Percentiles rank a stretch among this genome's conserved stretches.
Evolutionary conservation across 768 basidiomycete species (phyloP).

Genomic region (Tylopilus sp.): DNA sequence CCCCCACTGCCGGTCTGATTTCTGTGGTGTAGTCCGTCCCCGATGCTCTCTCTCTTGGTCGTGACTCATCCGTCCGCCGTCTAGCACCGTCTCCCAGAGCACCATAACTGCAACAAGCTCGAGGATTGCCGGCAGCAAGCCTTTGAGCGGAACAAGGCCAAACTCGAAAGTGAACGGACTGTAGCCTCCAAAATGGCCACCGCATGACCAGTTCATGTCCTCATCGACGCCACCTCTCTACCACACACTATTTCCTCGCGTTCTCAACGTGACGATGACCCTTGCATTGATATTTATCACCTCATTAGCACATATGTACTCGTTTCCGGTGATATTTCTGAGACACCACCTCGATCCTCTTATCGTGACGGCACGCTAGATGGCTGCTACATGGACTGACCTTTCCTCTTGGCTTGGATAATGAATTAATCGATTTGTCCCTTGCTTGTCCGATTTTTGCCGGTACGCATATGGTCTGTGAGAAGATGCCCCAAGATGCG

Average conservation of each 20-base stretch:
- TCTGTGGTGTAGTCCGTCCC: conserved; percentile 69
- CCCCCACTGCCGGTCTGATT: conserved; percentile 71
- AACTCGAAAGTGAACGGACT: conserved; percentile 85
- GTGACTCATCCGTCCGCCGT: conserved; percentile 15
- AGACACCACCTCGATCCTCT: conserved; percentile 2
- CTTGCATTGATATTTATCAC: conserved; percentile 28
- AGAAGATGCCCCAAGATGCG: no score
- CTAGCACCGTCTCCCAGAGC: conserved; percentile 87
- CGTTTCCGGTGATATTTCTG: conserved; percentile 5
- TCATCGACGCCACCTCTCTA: not conserved
- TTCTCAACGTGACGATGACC: conserved; percentile 19
- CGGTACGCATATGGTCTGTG: not conserved
- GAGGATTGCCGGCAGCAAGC: conserved; percentile 85
- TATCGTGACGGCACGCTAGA: conserved; percentile 12
- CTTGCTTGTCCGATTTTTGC: not conserved
- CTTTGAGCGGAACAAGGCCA: conserved; percentile 83
- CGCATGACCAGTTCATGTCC: conserved; percentile 41
- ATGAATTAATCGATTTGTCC: conserved; percentile 15
- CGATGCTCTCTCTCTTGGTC: not conserved
- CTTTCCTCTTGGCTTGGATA: conserved; percentile 10
- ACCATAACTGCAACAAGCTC: conserved; percentile 79
- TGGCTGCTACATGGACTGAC: conserved; percentile 10
- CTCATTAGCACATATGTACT: conserved; percentile 17
- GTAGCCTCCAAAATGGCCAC: conserved; percentile 84
- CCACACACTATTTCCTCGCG: conserved; percentile 8